Base-by-base conservation (phyloP, 2,329 filamentous ascomycete genomes). In the Fonsecaea pedrosoi region DNA sequence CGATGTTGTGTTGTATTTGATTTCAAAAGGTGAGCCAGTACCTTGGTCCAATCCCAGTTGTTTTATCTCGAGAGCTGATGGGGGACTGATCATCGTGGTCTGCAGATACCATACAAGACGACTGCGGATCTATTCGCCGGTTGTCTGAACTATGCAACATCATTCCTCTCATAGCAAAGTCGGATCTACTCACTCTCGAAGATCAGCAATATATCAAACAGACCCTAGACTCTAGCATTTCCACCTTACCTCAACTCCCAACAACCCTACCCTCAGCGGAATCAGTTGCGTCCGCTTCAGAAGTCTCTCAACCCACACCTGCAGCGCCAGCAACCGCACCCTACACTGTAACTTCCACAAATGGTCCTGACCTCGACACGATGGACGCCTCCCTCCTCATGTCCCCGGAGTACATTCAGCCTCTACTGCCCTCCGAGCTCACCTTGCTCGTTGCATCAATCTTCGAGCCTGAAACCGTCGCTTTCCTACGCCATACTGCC, bases 311-410 rank as follows among this genome's bases (percentile, higher is more conserved):
- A 9, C 12, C 54, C 3, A 60, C 63, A 34, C 6, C 57, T 18
- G 57, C 40, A 60, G 53, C 55, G n/a, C 61, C 48, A 21, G 68
- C 70, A 32, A 67, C 64, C 13, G 69, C 81, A 66, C 87, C 89
- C 2, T 96, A 92, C 75, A 88, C 92, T 0, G 85, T 97, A 21
- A 97, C 94, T 1, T 95, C 91, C 21, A 86, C 86, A 12, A 83
- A 86, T 30, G 87, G 85, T 1, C 86, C 86, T 25, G 92, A 97
- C 73, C 81, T 88, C 67, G 92, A 97, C 45, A 88, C 85, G 53
- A 96, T 98, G 89, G 94, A 98, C 76, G 94, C 94, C 18, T 97
- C 92, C 74, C 83, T 96, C 0, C 84, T 98, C 18, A 98, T 98
- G 94, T 93, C 89, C 64, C 90, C 94, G 0, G 91, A 95, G 73